A percentile compares a stretch with the other conserved stretches of the same genome.
Evolutionary conservation across 805 yeast species (phyloP).

Genomic region (Saccharomycopsis fermentans): DNA sequence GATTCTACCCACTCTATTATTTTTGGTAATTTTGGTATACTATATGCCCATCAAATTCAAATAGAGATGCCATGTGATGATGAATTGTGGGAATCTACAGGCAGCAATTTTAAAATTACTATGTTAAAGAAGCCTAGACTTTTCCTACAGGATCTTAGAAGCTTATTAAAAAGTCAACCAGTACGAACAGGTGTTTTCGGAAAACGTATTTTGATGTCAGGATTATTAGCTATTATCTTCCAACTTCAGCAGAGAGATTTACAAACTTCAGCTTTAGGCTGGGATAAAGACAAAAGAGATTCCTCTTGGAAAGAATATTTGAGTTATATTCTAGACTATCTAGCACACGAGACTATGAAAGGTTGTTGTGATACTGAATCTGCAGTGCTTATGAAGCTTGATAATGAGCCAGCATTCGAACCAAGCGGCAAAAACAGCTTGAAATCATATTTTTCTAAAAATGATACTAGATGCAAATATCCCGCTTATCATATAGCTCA

Average conservation of each 20-base stretch:
- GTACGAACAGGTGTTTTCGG: slow-evolving; percentile 35
- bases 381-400: slow-evolving; percentile 14
- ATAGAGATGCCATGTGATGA: slow-evolving; percentile 56
- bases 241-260: slow-evolving; percentile 67
- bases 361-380: slow-evolving; percentile 25
- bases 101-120: slow-evolving; percentile 18
- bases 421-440: slow-evolving; percentile 20
- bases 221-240: slow-evolving; percentile 53
- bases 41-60: slow-evolving; percentile 50
- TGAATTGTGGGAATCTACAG: slow-evolving; percentile 39
- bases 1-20: slow-evolving; percentile 72
- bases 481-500: slow-evolving; percentile 69
- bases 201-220: slow-evolving; percentile 55
- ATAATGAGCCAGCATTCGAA: background rate
- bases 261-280: slow-evolving; percentile 42
- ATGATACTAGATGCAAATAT: slow-evolving; percentile 45
- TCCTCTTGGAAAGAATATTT: slow-evolving; percentile 57
- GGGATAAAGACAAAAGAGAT: slow-evolving; percentile 21
- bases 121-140: slow-evolving; percentile 10
- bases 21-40: slow-evolving; percentile 58
- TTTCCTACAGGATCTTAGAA: slow-evolving; percentile 15
- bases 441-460: slow-evolving; percentile 8
- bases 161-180: slow-evolving; percentile 9
- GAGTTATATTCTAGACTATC: slow-evolving; percentile 59
- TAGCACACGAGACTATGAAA: slow-evolving; percentile 41